Percentiles rank a stretch among this genome's conserved stretches.
Evolutionary conservation across 2,329 filamentous ascomycete genomes (phyloP).

Genomic region (Epichloe gansuensis): DNA sequence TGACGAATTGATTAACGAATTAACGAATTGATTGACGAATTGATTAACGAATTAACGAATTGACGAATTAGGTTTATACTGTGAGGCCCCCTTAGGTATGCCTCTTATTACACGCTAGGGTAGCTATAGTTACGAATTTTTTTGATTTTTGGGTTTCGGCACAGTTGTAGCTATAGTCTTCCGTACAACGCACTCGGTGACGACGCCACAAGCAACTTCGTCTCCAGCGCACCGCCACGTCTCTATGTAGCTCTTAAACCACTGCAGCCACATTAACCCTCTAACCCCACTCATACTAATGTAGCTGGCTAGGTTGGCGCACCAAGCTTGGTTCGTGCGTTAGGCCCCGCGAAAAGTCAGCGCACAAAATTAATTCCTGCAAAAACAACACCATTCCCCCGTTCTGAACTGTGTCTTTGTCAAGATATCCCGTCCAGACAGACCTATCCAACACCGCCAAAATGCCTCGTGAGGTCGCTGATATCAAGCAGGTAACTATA

Average conservation of each 20-base stretch:
- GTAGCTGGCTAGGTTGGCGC: background rate
- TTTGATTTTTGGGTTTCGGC: no score
- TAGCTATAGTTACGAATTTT: no score
- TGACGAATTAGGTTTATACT: no score
- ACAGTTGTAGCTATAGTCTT: no score
- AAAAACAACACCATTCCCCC: background rate
- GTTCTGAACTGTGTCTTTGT: conserved; percentile 5
- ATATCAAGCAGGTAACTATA: conserved; percentile 69
- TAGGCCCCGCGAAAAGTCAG: conserved; percentile 12
- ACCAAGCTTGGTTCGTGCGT: conserved; percentile 11
- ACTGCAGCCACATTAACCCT: background rate
- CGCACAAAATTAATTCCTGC: conserved; percentile 5
- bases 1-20: no score
- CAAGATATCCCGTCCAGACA: conserved; percentile 11
- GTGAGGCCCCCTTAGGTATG: no score
- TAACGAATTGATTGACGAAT: no score
- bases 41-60: no score
- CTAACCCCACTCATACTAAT: background rate
- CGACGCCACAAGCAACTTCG: background rate
- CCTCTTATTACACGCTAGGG: no score
- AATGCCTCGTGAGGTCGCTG: conserved; percentile 96
- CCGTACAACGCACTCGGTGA: background rate
- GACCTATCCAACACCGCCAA: conserved; percentile 42
- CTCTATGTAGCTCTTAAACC: background rate
- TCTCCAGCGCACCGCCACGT: conserved; percentile 6